Evolutionary conservation across 805 yeast species (phyloP), one percentile per base, ranked within the genome.

Genomic region (Yarrowia porcina): DNA sequence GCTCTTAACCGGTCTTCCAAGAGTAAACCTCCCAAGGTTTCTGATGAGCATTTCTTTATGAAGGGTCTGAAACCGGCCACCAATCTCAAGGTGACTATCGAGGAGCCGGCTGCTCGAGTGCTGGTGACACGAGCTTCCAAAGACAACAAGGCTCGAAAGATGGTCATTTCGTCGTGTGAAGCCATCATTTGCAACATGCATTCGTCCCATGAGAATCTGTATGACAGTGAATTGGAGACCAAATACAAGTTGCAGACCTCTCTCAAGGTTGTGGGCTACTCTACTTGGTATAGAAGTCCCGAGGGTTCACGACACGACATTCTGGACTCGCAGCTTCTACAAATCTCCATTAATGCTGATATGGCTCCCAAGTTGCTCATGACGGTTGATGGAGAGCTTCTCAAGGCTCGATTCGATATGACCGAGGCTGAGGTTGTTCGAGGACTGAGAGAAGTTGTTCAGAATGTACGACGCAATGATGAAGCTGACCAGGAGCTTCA

Each of bases 111-210:
- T 12, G 72, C 74, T 0, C 64, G 75, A 49, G 61, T 72, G 13
- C 64, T 71, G 5, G 68, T 72, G n/a, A 41, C 64, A 10, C 27
- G 39, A 8, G 54, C 67, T 9, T 62, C 59, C 11, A 42, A 28
- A 25, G 66, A 67, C 20, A 36, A 64, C 27, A 45, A 64, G 18
- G 59, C 44, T 4, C 64, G 67, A 21, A 63, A 73, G 28, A 72
- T 76, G 71, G 73, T 76, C 27, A 71, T 75, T 18, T 65, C 72
- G 6, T 67, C 72, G 3, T 71, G 76, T 32, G 67, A 73, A 4
- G 70, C 73, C 42, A 65, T 76, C 11, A 64, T 67, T 27, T 70
- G 75, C 39, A 69, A 70, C 47, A 30, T 74, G 25, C 70, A 67
- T 30, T 66, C 77, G n/a, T 39, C 49, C 5, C 61, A 56, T n/a